Conservation (phyloP, 257 asterid genomes). For the Voacanga thouarsii region DNA sequence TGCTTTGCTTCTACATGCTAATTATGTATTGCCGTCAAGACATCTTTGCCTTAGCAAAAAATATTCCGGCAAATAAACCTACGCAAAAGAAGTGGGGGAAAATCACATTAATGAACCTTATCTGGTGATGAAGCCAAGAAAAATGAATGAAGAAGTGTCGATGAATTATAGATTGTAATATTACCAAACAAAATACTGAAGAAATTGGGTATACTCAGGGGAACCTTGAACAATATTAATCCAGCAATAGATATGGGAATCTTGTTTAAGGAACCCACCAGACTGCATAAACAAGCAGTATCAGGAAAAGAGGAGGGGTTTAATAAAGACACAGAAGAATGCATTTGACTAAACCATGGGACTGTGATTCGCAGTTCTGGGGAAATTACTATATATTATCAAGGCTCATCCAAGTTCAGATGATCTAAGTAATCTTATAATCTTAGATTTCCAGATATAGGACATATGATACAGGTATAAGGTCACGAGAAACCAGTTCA, state of each 20-base stretch:
- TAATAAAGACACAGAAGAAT: background rate
- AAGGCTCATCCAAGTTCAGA: background rate
- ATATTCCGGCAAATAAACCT: slow-evolving; percentile 50
- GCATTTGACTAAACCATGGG: background rate
- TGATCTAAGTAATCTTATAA: background rate
- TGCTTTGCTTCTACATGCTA: background rate
- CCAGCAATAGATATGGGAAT: slow-evolving; percentile 50
- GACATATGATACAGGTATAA: background rate
- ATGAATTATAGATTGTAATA: background rate
- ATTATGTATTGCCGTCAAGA: slow-evolving; percentile 17
- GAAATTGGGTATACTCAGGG: slow-evolving; percentile 38
- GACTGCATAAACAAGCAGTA: slow-evolving; percentile 27
- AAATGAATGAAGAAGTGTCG: background rate
- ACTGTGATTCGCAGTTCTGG: background rate
- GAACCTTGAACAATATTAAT: slow-evolving; percentile 40
- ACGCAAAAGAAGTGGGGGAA: background rate
- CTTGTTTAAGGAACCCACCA: slow-evolving; percentile 53
- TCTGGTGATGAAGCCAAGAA: background rate
- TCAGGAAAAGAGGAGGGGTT: background rate
- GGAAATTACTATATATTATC: background rate
- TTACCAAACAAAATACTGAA: slow-evolving; percentile 50
- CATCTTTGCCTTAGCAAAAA: slow-evolving; percentile 51
- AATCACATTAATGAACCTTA: background rate
- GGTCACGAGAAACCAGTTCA: background rate
- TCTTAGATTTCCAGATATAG: background rate